phyloP scores from a whole-genome alignment of 345 rosid genomes.

The Isatis tinctoria region DNA sequence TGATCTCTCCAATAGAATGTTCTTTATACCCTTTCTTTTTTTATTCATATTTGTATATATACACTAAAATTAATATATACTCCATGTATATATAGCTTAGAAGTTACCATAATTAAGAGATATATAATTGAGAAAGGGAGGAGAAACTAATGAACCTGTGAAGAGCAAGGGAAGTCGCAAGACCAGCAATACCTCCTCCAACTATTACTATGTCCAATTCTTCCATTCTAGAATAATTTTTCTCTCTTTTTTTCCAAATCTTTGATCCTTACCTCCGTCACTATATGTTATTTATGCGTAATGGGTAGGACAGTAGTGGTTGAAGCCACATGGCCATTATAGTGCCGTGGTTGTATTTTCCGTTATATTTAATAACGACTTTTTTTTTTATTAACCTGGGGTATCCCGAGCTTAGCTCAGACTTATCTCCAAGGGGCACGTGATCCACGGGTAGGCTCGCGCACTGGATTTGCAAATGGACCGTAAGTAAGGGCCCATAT shows the following conservation, averaged over 20 bases:
- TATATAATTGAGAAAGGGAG: neutral
- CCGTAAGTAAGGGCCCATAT: no score
- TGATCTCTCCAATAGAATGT: constrained; percentile 52
- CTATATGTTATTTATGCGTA: neutral
- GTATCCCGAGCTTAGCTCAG: no score
- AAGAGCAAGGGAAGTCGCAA: constrained; percentile 63
- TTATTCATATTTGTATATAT: neutral
- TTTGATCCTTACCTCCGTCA: neutral
- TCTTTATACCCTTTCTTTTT: constrained; percentile 59
- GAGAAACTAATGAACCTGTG: constrained; percentile 36
- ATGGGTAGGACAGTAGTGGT: neutral
- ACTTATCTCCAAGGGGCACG: no score
- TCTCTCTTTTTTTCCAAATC: neutral
- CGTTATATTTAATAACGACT: neutral
- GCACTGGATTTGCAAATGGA: no score
- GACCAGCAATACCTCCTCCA: constrained; percentile 62
- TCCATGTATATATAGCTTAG: neutral
- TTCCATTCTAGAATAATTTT: constrained; percentile 17
- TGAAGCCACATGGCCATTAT: neutral
- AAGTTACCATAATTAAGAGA: neutral
- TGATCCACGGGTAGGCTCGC: no score
- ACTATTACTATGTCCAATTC: constrained; percentile 43
- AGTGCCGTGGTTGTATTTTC: neutral
- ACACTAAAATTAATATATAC: neutral
- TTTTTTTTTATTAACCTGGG: no score